Base-by-base conservation (phyloP, 1,284 basidiomycete genomes). In the Ganoderma meredithae region DNA sequence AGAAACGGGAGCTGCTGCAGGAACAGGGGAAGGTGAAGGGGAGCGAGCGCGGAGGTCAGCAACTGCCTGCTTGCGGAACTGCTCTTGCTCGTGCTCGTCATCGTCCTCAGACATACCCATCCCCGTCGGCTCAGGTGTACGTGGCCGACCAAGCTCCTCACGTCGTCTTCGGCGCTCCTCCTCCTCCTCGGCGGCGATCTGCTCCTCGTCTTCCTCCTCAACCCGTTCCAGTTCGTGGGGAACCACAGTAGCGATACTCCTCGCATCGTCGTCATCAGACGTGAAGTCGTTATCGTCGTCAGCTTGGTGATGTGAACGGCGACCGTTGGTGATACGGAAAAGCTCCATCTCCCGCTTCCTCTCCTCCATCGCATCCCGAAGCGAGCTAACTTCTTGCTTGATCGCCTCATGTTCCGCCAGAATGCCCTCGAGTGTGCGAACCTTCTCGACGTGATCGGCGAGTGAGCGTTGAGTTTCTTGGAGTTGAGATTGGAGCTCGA, bases 321-420 rank as follows among this genome's bases (percentile, higher is more conserved):
- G 76, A 47, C 74, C 76, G 49, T 70, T 70, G 63, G 55, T 70
- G 71, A 65, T 71, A 65, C 79, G 75, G 44, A 74, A 71, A 60
- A 72, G 62, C 62, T 80, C 80, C 70, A 78, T 75, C 67, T 79
- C 77, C 36, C 79, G 80, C 69, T 82, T 83, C 36, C 83, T 84
- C 66, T 86, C 84, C 71, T 90, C 89, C 81, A 96, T 88, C 75
- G 94, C 82, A 64, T 92, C 90, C 17, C 91, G 83, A 64, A 96
- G 83, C 1, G 84, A 82, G 43, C 86, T 83, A 3, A 99, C 90
- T 76, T 99, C 96, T 43, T 85, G 84, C 79, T 94, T 94, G 77
- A 99, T 89, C 10, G 83, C 84, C 68, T 98, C 95, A 75, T 98
- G 95, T 79, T 98, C 96, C 0, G 94, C 86, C 59, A 98, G 86